A percentile compares a stretch with the other conserved stretches of the same genome.
These are phyloP conservation scores for Phycomyces blakesleeanus DNA, from an alignment of 192 early-diverging fungal genomes.

Conservation along the genomic window DNA sequence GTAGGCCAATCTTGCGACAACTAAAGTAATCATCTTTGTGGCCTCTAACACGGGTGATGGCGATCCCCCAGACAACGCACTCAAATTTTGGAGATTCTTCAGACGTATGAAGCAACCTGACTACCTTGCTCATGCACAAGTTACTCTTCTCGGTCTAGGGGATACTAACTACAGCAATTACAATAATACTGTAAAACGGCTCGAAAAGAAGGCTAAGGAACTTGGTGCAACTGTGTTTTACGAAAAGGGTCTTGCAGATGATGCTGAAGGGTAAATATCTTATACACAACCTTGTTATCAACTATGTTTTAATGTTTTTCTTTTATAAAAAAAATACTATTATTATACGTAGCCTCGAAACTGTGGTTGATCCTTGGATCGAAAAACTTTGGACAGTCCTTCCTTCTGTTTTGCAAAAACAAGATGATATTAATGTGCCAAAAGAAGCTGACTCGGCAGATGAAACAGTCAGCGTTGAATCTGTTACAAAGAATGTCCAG, in stretches of 20 bases:
- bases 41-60: conserved; percentile 94
- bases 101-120: conserved; percentile 66
- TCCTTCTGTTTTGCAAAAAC: conserved; percentile 36
- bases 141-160: conserved; percentile 68
- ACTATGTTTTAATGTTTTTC: not conserved
- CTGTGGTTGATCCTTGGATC: conserved; percentile 90
- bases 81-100: conserved; percentile 83
- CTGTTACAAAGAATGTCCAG: conserved; percentile 7
- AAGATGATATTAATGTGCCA: not conserved
- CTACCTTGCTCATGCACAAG: conserved; percentile 49
- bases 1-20: conserved; percentile 9
- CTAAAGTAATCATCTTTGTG: conserved; percentile 69
- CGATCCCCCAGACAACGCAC: conserved; percentile 92
- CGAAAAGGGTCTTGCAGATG: conserved; percentile 81
- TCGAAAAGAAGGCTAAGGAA: conserved; percentile 76
- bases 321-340: not conserved
- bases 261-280: conserved; percentile 79
- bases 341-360: conserved; percentile 59
- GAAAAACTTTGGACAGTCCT: conserved; percentile 75
- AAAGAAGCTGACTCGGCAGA: not conserved
- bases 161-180: conserved; percentile 96
- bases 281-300: not conserved
- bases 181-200: conserved; percentile 75
- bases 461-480: not conserved
- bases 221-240: conserved; percentile 73